phyloP scores from a whole-genome alignment of 768 basidiomycete genomes.

The Rhodotorula kratochvilovae region DNA sequence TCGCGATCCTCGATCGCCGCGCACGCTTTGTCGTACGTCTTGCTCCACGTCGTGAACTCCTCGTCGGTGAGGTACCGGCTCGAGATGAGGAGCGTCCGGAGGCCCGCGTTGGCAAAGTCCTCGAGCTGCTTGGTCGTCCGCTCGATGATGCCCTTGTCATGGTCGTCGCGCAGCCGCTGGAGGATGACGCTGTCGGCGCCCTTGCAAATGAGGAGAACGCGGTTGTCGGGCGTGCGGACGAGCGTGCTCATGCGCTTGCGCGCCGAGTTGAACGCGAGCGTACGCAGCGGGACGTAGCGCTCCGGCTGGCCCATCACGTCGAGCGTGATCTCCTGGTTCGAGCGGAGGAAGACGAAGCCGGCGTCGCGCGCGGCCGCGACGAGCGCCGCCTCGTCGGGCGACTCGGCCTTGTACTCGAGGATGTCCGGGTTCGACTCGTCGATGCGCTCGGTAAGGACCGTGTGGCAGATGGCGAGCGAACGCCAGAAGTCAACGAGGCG shows the following conservation, averaged over 20 bases:
- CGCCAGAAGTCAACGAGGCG: conserved; percentile 78
- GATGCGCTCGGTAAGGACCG: conserved; percentile 74
- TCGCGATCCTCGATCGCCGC: conserved; percentile 73
- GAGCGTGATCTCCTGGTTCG: conserved; percentile 72
- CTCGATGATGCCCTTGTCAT: conserved; percentile 68
- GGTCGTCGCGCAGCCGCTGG: conserved; percentile 69
- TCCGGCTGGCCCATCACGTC: conserved; percentile 87
- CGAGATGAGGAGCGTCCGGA: conserved; percentile 86
- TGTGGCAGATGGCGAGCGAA: conserved; percentile 90
- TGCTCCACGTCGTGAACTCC: conserved; percentile 76
- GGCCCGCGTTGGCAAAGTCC: conserved; percentile 81
- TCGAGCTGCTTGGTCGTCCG: conserved; percentile 84
- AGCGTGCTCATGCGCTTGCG: conserved; percentile 94
- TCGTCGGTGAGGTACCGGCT: conserved; percentile 72
- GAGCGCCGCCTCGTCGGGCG: conserved; percentile 89
- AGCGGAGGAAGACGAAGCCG: conserved; percentile 84
- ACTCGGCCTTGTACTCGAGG: conserved; percentile 81
- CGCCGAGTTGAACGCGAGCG: conserved; percentile 89
- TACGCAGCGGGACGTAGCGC: conserved; percentile 68
- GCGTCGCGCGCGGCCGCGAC: conserved; percentile 87
- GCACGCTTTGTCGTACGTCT: conserved; percentile 75
- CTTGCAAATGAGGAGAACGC: conserved; percentile 81
- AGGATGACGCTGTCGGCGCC: conserved; percentile 97
- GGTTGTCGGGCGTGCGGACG: conserved; percentile 76
- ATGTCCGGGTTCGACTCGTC: conserved; percentile 61